Evolutionary conservation across 768 basidiomycete species (phyloP).

Genomic region (Leccinum boreale): DNA sequence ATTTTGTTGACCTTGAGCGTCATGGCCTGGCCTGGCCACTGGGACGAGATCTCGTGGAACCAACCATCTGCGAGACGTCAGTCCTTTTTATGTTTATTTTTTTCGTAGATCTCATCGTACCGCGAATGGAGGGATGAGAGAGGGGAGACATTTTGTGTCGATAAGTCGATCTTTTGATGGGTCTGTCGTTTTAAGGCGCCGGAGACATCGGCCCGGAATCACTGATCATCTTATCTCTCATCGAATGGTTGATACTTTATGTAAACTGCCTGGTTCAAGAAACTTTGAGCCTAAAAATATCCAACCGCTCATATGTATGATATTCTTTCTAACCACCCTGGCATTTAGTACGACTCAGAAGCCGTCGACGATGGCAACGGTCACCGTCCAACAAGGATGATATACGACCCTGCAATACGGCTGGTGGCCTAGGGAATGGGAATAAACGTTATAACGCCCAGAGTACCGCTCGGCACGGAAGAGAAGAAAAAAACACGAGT

Average conservation of each 20-base stretch:
- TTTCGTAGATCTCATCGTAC: conserved; percentile 23
- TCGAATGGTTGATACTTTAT: neutral
- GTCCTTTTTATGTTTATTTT: conserved; percentile 3
- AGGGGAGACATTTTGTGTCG: conserved; percentile 47
- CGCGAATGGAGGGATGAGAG: conserved; percentile 54
- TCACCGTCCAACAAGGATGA: neutral
- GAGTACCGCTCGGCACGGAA: conserved; percentile 4
- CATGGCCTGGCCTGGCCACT: conserved; percentile 99
- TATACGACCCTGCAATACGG: neutral
- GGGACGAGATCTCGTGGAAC: conserved; percentile 92
- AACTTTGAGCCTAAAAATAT: neutral
- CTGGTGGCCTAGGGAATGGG: neutral
- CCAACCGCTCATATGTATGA: neutral
- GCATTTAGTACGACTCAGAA: neutral
- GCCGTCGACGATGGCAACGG: neutral
- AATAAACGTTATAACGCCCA: neutral
- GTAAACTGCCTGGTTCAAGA: neutral
- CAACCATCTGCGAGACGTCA: conserved; percentile 65
- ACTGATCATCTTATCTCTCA: conserved; percentile 6
- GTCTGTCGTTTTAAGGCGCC: too few relatives aligned
- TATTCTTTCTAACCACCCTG: neutral
- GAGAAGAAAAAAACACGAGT: neutral
- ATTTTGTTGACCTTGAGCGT: conserved; percentile 94
- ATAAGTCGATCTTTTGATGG: neutral
- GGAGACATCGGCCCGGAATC: neutral